Percentiles rank a stretch among this genome's conserved stretches.
Evolutionary conservation across 176 grass and related monocot genomes (phyloP).

Genomic region (Guadua angustifolia): DNA sequence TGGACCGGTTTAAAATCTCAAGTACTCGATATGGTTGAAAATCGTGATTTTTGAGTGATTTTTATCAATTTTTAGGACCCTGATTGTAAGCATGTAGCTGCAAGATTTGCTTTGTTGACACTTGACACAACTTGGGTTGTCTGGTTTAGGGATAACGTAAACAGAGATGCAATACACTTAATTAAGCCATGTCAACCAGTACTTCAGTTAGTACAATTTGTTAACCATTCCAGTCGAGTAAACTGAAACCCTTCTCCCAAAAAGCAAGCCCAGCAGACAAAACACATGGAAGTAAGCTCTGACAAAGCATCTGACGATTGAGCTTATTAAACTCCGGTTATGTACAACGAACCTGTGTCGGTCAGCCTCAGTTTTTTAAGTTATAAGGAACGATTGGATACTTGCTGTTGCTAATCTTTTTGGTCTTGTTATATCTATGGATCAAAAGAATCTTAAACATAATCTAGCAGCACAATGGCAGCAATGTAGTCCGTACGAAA

Average conservation of each 20-base stretch:
- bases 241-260: slow-evolving; percentile 32
- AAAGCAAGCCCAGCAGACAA: background rate
- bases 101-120: background rate
- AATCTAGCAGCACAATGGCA: slow-evolving; percentile 17
- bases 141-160: slow-evolving; percentile 24
- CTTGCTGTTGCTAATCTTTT: background rate
- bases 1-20: too few relatives aligned
- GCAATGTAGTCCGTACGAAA: background rate
- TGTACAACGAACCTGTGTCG: slow-evolving; percentile 14
- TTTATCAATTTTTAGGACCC: too few relatives aligned
- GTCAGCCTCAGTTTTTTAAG: background rate
- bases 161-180: background rate
- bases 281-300: slow-evolving; percentile 11
- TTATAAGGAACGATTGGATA: background rate
- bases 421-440: background rate
- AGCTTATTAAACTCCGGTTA: background rate
- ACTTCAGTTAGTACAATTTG: background rate
- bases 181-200: background rate
- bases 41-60: too few relatives aligned
- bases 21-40: too few relatives aligned
- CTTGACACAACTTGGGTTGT: slow-evolving; percentile 8
- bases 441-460: slow-evolving; percentile 26
- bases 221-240: background rate
- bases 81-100: slow-evolving; percentile 1
- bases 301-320: slow-evolving; percentile 19